phyloP scores from a whole-genome alignment of 2,329 filamentous ascomycete species.

The Colletotrichum agaves region DNA sequence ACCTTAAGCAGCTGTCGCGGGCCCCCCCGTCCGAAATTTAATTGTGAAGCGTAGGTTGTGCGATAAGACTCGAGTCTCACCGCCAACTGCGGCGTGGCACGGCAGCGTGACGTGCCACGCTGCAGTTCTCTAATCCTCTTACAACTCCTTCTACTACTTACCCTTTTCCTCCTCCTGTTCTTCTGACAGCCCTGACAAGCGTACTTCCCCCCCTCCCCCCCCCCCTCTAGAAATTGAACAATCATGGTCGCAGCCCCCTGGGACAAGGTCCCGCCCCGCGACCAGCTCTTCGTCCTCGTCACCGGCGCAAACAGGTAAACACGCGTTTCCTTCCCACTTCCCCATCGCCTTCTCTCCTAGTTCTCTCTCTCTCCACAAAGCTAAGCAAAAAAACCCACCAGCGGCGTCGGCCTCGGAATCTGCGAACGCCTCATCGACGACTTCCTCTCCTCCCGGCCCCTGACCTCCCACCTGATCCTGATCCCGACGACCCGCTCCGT shows the following conservation, averaged over 20 bases:
- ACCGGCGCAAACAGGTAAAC: slow-evolving; percentile 92
- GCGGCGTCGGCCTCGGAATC: slow-evolving; percentile 87
- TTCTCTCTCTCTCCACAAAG: no score
- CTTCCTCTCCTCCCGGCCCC: slow-evolving; percentile 77
- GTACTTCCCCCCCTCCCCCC: not conserved
- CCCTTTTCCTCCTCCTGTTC: not conserved
- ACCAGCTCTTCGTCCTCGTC: slow-evolving; percentile 74
- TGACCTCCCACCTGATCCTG: slow-evolving; percentile 77
- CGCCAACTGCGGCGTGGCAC: slow-evolving; percentile 19
- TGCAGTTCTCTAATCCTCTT: not conserved
- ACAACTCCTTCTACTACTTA: not conserved
- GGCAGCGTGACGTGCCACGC: not conserved
- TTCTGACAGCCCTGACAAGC: not conserved
- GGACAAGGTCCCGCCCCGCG: slow-evolving; percentile 47
- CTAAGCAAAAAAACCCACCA: slow-evolving; percentile 53
- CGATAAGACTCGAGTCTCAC: slow-evolving; percentile 22
- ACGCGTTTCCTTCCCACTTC: not conserved
- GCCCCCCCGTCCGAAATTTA: slow-evolving; percentile 20
- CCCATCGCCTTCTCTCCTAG: not conserved
- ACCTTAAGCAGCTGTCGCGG: slow-evolving; percentile 8
- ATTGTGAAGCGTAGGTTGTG: not conserved
- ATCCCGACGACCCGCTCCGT: slow-evolving; percentile 84
- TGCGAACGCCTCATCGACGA: slow-evolving; percentile 89
- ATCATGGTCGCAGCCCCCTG: slow-evolving; percentile 45
- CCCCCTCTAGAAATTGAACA: not conserved